A percentile compares a stretch with the other conserved stretches of the same genome.
Conservation (phyloP, 2,329 filamentous ascomycete genomes). For the Dactylellina leptospora region DNA sequence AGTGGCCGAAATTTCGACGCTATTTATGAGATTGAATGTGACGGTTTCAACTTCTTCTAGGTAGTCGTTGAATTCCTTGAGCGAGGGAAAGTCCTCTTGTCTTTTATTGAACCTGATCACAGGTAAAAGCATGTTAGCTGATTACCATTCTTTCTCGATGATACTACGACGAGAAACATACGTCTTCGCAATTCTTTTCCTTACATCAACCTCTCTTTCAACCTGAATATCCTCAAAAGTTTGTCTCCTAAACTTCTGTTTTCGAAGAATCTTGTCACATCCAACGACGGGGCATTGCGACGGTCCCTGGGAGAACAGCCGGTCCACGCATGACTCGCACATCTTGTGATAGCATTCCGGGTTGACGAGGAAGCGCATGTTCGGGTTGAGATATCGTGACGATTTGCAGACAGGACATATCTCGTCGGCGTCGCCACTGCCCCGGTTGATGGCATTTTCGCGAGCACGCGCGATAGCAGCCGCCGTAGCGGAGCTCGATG, state of each 20-base stretch:
- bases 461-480: constrained; percentile 48
- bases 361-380: constrained; percentile 95
- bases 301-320: constrained; percentile 90
- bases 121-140: background rate
- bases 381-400: constrained; percentile 89
- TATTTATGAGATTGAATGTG: constrained; percentile 84
- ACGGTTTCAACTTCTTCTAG: constrained; percentile 90
- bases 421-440: constrained; percentile 64
- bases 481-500: constrained; percentile 6
- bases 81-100: constrained; percentile 88
- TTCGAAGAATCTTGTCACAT: constrained; percentile 85
- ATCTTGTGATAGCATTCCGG: constrained; percentile 99
- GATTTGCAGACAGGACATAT: constrained; percentile 98
- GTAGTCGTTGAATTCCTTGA: constrained; percentile 90
- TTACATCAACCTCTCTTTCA: constrained; percentile 92
- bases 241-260: constrained; percentile 82
- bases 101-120: constrained; percentile 79
- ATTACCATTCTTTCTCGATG: background rate
- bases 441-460: constrained; percentile 48
- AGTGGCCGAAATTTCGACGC: constrained; percentile 71
- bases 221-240: constrained; percentile 89
- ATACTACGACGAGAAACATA: constrained; percentile 58
- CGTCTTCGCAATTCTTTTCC: constrained; percentile 75
- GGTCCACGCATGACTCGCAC: constrained; percentile 94
- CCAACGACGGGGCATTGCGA: constrained; percentile 90